Percentiles rank a stretch among this genome's conserved stretches.
phyloP scores from a whole-genome alignment of 768 basidiomycete genomes.

The Hygrocybe coccinea region DNA sequence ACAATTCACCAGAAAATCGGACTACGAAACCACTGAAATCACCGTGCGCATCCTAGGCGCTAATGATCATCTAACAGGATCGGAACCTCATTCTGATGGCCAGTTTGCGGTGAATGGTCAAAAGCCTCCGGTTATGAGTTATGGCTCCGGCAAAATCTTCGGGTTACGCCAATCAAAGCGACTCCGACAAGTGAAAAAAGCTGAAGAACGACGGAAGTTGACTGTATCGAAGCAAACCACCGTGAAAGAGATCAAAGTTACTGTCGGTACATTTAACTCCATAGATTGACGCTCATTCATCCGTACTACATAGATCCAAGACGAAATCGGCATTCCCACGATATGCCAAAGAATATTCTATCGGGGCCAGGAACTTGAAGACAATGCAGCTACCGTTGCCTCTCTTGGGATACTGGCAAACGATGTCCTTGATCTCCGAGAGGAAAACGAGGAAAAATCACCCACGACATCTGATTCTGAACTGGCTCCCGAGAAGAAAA shows the following conservation, averaged over 20 bases:
- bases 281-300: conserved; percentile 3
- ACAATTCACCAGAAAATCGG: conserved; percentile 39
- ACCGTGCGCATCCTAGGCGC: conserved; percentile 43
- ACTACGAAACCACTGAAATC: conserved; percentile 60
- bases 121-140: neutral
- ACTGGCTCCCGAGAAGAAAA: conserved; percentile 36
- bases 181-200: conserved; percentile 52
- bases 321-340: conserved; percentile 60
- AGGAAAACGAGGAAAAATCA: conserved; percentile 58
- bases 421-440: conserved; percentile 62
- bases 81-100: neutral
- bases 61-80: conserved; percentile 4
- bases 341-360: conserved; percentile 72
- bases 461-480: conserved; percentile 46
- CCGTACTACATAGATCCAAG: conserved; percentile 46
- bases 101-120: neutral
- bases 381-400: conserved; percentile 55
- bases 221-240: conserved; percentile 60
- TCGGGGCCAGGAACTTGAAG: conserved; percentile 56
- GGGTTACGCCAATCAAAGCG: conserved; percentile 67
- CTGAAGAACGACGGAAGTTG: conserved; percentile 47
- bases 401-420: conserved; percentile 49
- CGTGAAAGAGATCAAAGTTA: conserved; percentile 73
- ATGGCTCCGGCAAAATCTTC: conserved; percentile 1
- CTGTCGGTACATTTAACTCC: conserved; percentile 39